A percentile compares a stretch with the other conserved stretches of the same genome.
These are phyloP conservation scores for Glomus cerebriforme DNA, from an alignment of 192 early-diverging fungal genomes.

Conservation along the genomic window DNA sequence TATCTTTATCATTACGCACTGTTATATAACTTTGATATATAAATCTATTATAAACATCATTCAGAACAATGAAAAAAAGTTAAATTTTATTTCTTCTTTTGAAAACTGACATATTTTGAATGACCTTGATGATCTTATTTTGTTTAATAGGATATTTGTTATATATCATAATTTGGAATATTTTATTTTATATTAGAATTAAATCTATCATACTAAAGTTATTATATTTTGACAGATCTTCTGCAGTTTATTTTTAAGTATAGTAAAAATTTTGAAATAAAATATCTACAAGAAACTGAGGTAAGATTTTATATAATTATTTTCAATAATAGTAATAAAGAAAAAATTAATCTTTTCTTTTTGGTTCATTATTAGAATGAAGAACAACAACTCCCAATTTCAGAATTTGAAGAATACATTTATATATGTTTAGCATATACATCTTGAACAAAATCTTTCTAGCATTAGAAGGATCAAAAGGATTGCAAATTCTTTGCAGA, in stretches of 20 bases:
- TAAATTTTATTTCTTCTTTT: background rate
- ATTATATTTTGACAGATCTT: too few relatives aligned
- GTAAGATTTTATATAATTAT: too few relatives aligned
- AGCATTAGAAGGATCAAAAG: slow-evolving; percentile 9
- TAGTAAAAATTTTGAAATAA: too few relatives aligned
- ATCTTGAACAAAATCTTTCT: slow-evolving; percentile 34
- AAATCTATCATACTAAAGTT: slow-evolving; percentile 7
- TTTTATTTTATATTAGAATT: background rate
- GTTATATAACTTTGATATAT: background rate
- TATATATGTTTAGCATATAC: too few relatives aligned
- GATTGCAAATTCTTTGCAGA: slow-evolving; percentile 25
- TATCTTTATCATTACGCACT: background rate
- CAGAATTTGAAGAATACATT: too few relatives aligned
- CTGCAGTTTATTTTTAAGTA: slow-evolving; percentile 5
- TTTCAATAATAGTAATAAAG: too few relatives aligned
- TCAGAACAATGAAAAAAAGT: background rate
- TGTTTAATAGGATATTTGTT: slow-evolving; percentile 20
- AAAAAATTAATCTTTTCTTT: too few relatives aligned
- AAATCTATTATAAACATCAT: slow-evolving; percentile 3
- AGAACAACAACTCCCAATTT: too few relatives aligned
- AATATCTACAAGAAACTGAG: too few relatives aligned
- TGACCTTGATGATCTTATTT: background rate
- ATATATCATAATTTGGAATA: slow-evolving; percentile 3
- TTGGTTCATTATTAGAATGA: too few relatives aligned
- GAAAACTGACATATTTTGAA: slow-evolving; percentile 6